These are phyloP conservation scores for Termitomyces titanicus DNA, from an alignment of 768 basidiomycete species.

Conservation along the genomic window DNA sequence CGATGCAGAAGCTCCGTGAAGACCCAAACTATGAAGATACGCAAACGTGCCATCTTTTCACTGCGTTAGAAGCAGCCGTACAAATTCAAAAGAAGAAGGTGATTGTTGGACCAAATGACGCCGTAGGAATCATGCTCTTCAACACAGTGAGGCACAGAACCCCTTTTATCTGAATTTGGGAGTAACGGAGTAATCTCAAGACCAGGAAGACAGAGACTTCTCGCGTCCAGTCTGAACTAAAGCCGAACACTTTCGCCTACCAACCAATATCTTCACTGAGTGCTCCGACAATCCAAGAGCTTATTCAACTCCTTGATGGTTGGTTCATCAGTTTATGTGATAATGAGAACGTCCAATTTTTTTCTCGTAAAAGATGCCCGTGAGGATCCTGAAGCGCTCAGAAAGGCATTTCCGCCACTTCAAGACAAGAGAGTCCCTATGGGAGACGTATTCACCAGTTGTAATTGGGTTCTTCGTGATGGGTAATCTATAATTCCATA, in stretches of 20 bases:
- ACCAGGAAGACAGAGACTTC: conserved; percentile 32
- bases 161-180: neutral
- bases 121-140: conserved; percentile 87
- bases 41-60: conserved; percentile 72
- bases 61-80: conserved; percentile 79
- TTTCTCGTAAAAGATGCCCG: conserved; percentile 48
- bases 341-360: neutral
- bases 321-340: conserved; percentile 12
- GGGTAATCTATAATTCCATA: conserved; percentile 43
- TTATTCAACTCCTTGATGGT: conserved; percentile 81
- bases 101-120: conserved; percentile 82
- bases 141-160: conserved; percentile 68
- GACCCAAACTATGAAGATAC: conserved; percentile 62
- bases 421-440: conserved; percentile 63
- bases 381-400: conserved; percentile 56
- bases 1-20: conserved; percentile 77
- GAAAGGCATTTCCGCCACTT: conserved; percentile 61
- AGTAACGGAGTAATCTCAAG: conserved; percentile 23
- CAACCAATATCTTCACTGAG: conserved; percentile 76
- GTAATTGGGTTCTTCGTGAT: conserved; percentile 86
- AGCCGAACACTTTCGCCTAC: conserved; percentile 66
- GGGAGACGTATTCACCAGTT: conserved; percentile 88
- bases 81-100: conserved; percentile 91
- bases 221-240: conserved; percentile 50
- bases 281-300: conserved; percentile 76